Evolutionary conservation across 331 rosid species (phyloP).

Genomic region (Spiraea crenata): DNA sequence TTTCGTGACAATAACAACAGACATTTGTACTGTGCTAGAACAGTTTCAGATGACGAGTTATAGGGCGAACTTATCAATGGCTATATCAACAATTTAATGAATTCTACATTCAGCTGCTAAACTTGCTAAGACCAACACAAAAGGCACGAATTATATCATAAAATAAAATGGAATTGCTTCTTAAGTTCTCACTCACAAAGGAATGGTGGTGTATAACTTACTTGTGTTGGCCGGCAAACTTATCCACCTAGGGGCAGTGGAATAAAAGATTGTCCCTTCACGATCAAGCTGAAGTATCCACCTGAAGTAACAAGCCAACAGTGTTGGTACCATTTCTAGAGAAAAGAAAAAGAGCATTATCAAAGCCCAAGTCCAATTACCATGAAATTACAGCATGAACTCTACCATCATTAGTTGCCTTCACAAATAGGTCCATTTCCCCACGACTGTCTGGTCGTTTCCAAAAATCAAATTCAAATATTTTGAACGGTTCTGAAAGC

Average conservation of each 20-base stretch:
- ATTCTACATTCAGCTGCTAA: constrained; percentile 1
- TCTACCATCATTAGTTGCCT: constrained; percentile 67
- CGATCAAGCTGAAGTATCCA: constrained; percentile 91
- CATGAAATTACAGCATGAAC: constrained; percentile 83
- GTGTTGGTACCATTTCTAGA: constrained; percentile 5
- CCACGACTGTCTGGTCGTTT: constrained; percentile 91
- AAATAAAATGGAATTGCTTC: background rate
- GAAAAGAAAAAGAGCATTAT: background rate
- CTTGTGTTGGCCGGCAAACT: constrained; percentile 37
- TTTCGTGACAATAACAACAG: background rate
- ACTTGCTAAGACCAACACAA: constrained; percentile 1
- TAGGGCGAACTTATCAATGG: background rate
- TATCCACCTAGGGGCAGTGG: constrained; percentile 90
- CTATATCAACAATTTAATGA: background rate
- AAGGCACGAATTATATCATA: background rate
- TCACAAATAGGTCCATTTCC: constrained; percentile 50
- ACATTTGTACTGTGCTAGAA: background rate
- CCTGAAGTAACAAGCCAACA: constrained; percentile 37
- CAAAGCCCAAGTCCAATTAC: constrained; percentile 43
- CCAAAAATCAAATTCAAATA: constrained; percentile 96
- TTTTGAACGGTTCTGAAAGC: constrained; percentile 98
- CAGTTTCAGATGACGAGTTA: background rate
- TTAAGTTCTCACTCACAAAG: background rate
- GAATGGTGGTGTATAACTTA: constrained; percentile 32
- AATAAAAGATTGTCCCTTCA: constrained; percentile 77